These are phyloP conservation scores for Termitomyces sp. DNA, from an alignment of 768 basidiomycete genomes.

Conservation along the genomic window DNA sequence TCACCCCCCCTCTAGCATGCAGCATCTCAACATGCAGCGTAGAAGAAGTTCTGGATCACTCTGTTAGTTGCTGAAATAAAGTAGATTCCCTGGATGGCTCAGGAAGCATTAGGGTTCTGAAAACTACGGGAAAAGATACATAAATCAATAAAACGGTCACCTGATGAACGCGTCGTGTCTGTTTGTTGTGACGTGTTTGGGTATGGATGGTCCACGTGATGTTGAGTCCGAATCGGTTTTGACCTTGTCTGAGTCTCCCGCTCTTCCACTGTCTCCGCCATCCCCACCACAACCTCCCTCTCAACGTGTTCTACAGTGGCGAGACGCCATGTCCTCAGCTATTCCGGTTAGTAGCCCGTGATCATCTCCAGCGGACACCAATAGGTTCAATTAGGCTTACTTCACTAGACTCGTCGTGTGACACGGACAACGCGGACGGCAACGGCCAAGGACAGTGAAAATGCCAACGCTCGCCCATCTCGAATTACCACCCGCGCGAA, in stretches of 20 bases:
- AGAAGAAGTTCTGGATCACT: no score
- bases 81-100: no score
- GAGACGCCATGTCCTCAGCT: slow-evolving; percentile 40
- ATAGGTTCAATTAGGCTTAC: slow-evolving; percentile 12
- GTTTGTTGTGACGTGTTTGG: slow-evolving; percentile 8
- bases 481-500: slow-evolving; percentile 63
- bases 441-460: slow-evolving; percentile 68
- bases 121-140: no score
- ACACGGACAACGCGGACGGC: slow-evolving; percentile 47
- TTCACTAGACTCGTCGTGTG: slow-evolving; percentile 62
- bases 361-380: neutral
- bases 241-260: slow-evolving; percentile 10
- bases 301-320: slow-evolving; percentile 20
- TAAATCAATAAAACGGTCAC: slow-evolving; percentile 20
- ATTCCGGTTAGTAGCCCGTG: slow-evolving; percentile 35
- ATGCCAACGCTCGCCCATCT: slow-evolving; percentile 63
- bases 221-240: slow-evolving; percentile 33
- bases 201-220: slow-evolving; percentile 31
- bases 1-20: no score
- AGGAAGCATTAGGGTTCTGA: no score
- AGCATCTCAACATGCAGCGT: no score
- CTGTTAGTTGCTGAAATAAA: no score
- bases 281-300: slow-evolving; percentile 5
- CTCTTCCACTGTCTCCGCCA: slow-evolving; percentile 23
- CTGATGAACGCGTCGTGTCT: slow-evolving; percentile 36